Evolutionary conservation across 768 basidiomycete species (phyloP).

Genomic region (Cytidiella melzeri): DNA sequence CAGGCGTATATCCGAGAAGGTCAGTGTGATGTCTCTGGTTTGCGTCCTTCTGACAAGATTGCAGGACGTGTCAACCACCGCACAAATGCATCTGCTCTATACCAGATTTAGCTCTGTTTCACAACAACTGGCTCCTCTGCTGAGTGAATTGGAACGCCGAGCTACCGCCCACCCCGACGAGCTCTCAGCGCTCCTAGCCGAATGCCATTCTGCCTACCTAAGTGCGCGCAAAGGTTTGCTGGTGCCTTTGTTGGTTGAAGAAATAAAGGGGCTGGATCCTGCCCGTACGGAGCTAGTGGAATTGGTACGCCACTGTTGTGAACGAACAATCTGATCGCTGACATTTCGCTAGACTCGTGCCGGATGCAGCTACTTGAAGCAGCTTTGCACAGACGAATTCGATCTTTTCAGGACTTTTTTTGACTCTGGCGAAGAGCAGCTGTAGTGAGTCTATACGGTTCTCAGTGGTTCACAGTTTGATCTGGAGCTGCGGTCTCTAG

Average conservation of each 20-base stretch:
- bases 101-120: conserved; percentile 78
- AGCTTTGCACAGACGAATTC: conserved; percentile 88
- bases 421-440: conserved; percentile 68
- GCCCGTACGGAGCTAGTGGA: conserved; percentile 79
- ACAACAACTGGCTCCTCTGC: conserved; percentile 63
- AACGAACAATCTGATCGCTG: neutral
- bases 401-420: conserved; percentile 82
- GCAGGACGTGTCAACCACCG: conserved; percentile 73
- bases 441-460: too few species aligned
- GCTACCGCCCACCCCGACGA: conserved; percentile 78
- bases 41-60: neutral
- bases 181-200: conserved; percentile 67
- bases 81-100: conserved; percentile 82
- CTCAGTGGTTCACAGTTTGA: conserved; percentile 16
- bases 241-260: conserved; percentile 65
- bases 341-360: conserved; percentile 59
- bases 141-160: conserved; percentile 81
- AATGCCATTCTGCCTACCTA: conserved; percentile 88
- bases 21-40: conserved; percentile 17
- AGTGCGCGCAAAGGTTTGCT: conserved; percentile 65
- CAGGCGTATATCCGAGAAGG: conserved; percentile 72
- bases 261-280: conserved; percentile 81
- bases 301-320: conserved; percentile 44
- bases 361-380: conserved; percentile 90
- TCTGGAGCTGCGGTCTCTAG: conserved; percentile 34